Evolutionary conservation across 2,329 filamentous ascomycete species (phyloP).

Genomic region (Chalaropsis ovoidea): DNA sequence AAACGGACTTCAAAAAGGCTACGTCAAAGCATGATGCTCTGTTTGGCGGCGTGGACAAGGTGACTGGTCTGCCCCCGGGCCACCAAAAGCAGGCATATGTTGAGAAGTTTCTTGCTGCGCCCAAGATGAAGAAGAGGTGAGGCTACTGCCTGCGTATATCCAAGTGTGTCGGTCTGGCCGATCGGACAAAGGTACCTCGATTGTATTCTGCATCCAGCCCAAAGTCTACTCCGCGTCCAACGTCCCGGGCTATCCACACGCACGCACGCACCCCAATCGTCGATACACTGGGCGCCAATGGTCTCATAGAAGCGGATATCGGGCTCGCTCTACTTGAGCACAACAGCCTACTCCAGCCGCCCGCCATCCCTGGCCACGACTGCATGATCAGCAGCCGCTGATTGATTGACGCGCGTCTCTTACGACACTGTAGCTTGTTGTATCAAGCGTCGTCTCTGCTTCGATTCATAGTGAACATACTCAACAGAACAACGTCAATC

Average conservation of each 20-base stretch:
- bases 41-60: slow-evolving; percentile 16
- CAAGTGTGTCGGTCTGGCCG: background rate
- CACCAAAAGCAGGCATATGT: slow-evolving; percentile 12
- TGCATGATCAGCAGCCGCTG: slow-evolving; percentile 63
- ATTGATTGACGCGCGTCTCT: slow-evolving; percentile 11
- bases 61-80: slow-evolving; percentile 18
- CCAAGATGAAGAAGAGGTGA: background rate
- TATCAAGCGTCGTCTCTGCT: background rate
- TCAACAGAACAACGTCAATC: background rate
- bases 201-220: background rate
- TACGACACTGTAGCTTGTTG: slow-evolving; percentile 10
- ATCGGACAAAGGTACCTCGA: background rate
- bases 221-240: background rate
- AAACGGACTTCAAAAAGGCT: slow-evolving; percentile 9
- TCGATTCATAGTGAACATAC: background rate
- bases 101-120: background rate
- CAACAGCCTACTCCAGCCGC: slow-evolving; percentile 78
- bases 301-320: slow-evolving; percentile 77
- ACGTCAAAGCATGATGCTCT: background rate
- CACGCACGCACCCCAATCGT: slow-evolving; percentile 67
- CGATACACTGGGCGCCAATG: slow-evolving; percentile 56
- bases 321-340: slow-evolving; percentile 86
- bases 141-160: background rate
- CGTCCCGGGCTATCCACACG: slow-evolving; percentile 54
- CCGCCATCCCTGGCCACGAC: slow-evolving; percentile 60